Evolutionary conservation across 441 rosid genomes (phyloP).

Genomic region (Pelargonium fulgidum): DNA sequence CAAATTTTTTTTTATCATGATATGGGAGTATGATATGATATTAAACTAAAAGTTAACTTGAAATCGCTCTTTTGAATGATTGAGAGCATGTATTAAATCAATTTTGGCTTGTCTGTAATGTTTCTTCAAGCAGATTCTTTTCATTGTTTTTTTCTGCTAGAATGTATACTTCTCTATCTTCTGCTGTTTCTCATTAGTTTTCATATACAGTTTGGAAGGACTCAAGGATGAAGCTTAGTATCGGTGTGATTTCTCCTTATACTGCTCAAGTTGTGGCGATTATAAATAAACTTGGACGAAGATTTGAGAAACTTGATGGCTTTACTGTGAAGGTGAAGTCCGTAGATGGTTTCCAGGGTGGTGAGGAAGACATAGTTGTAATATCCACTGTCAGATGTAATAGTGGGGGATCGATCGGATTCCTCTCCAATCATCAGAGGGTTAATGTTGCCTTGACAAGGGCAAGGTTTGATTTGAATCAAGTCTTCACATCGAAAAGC

Average conservation of each 20-base stretch:
- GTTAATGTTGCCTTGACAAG: conserved; percentile 35
- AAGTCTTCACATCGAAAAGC: neutral
- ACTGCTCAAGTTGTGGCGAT: conserved; percentile 33
- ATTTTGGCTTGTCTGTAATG: neutral
- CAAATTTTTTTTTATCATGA: neutral
- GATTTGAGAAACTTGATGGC: conserved; percentile 17
- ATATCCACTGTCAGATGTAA: conserved; percentile 34
- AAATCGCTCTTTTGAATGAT: neutral
- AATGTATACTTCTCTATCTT: neutral
- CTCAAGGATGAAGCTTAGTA: conserved; percentile 20
- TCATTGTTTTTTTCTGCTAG: neutral
- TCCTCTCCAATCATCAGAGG: conserved; percentile 23
- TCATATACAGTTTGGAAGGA: conserved; percentile 25
- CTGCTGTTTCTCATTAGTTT: neutral
- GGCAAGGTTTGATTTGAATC: conserved; percentile 26
- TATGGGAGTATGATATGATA: neutral
- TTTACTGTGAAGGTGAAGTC: conserved; percentile 28
- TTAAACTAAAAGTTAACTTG: neutral
- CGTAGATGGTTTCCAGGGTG: conserved; percentile 38
- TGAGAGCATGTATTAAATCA: neutral
- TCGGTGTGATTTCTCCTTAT: conserved; percentile 39
- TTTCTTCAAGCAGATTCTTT: neutral
- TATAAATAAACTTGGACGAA: conserved; percentile 22
- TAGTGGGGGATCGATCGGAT: conserved; percentile 20
- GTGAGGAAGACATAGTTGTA: conserved; percentile 36